Evolutionary conservation across 192 early-diverging fungal genomes (phyloP).

Genomic region (Helicostylum pulchrum): DNA sequence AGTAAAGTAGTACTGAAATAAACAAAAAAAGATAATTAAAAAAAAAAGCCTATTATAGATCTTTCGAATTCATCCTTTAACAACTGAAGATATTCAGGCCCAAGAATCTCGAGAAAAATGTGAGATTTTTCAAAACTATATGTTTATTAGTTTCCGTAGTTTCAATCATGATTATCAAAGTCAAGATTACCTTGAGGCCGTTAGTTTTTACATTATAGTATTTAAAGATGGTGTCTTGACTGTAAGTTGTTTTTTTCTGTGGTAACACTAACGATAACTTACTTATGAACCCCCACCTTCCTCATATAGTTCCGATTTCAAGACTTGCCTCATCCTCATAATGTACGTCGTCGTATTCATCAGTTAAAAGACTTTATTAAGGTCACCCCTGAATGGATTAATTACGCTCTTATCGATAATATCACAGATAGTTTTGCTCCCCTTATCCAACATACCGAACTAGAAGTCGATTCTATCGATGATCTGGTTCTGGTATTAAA

Average conservation of each 20-base stretch:
- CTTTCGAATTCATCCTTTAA: slow-evolving; percentile 76
- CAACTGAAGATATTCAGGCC: slow-evolving; percentile 85
- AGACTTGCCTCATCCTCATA: slow-evolving; percentile 54
- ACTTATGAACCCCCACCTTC: neutral
- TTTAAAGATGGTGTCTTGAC: slow-evolving; percentile 70
- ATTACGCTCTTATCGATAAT: slow-evolving; percentile 77
- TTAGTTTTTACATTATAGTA: slow-evolving; percentile 68
- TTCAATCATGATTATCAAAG: slow-evolving; percentile 69
- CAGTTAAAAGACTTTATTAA: slow-evolving; percentile 46
- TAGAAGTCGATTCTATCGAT: slow-evolving; percentile 76
- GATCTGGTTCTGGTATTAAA: slow-evolving; percentile 66
- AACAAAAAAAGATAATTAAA: neutral
- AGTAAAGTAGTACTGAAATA: slow-evolving; percentile 29
- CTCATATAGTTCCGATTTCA: slow-evolving; percentile 56
- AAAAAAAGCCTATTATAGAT: slow-evolving; percentile 32
- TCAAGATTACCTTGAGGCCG: slow-evolving; percentile 60
- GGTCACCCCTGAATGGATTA: slow-evolving; percentile 65
- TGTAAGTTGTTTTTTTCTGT: slow-evolving; percentile 31
- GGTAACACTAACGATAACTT: too few species aligned
- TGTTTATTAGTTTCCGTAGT: slow-evolving; percentile 87
- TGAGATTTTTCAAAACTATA: slow-evolving; percentile 85
- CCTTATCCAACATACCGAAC: slow-evolving; percentile 60
- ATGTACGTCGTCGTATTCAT: slow-evolving; percentile 62
- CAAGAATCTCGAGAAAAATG: slow-evolving; percentile 92
- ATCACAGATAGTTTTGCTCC: slow-evolving; percentile 74